Evolutionary conservation across 2,329 filamentous ascomycete species (phyloP).

Genomic region (Apiospora pterosperma): DNA sequence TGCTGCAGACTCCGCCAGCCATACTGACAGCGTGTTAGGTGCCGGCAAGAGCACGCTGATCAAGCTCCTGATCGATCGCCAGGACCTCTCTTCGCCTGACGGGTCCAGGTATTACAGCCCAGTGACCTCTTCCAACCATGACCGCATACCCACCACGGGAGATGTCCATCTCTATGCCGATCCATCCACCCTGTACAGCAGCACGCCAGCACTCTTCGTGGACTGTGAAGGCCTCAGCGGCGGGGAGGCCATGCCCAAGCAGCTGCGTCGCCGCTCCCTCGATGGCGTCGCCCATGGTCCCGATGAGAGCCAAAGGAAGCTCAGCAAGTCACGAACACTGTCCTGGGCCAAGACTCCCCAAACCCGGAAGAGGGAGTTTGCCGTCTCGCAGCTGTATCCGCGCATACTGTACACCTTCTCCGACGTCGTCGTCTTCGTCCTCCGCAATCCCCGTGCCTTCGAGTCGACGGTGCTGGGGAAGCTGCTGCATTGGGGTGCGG

Average conservation of each 20-base stretch:
- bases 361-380: constrained; percentile 32
- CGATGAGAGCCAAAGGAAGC: constrained; percentile 12
- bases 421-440: constrained; percentile 41
- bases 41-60: constrained; percentile 49
- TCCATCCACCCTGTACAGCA: constrained; percentile 34
- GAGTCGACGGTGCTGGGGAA: constrained; percentile 36
- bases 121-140: constrained; percentile 39
- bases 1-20: too few species aligned
- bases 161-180: constrained; percentile 52
- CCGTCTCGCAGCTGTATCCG: constrained; percentile 38
- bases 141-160: constrained; percentile 42
- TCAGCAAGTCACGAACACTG: constrained; percentile 20
- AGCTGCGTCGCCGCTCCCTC: constrained; percentile 19
- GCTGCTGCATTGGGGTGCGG: constrained; percentile 47
- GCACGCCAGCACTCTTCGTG: constrained; percentile 42
- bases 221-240: constrained; percentile 52
- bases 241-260: constrained; percentile 36
- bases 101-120: constrained; percentile 35
- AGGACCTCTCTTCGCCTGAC: constrained; percentile 21
- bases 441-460: constrained; percentile 37
- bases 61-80: constrained; percentile 42
- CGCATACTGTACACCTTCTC: constrained; percentile 44
- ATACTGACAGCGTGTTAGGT: constrained; percentile 17
- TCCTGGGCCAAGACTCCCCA: constrained; percentile 31
- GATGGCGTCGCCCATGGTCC: constrained; percentile 9